Evolutionary conservation across 495 filamentous ascomycete species (phyloP), one percentile per base, ranked within the genome.

Genomic region (Cercophora newfieldiana): DNA sequence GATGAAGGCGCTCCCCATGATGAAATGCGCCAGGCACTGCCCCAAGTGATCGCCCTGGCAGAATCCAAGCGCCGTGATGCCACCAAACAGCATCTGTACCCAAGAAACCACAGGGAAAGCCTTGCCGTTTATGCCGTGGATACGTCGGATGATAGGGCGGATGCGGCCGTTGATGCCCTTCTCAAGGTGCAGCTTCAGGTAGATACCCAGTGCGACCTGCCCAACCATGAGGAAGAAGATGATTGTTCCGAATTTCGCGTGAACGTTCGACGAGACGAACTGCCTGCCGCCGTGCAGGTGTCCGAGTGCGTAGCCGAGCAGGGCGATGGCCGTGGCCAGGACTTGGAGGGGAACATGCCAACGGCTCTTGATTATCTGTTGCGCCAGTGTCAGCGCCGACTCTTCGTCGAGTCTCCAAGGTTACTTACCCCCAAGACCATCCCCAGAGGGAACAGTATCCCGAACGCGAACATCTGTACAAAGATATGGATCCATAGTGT

Each of bases 1-100:
- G 67, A 99, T 96, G 76, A 99, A 98, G 1, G 94, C 94, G 65
- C 89, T 90, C 21, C 95, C 95, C 96, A 99, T 98, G 74, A 98
- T 98, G 73, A 98, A 98, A 77, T 99, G 95, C 30, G 95, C 96
- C 28, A 92, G 78, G 78, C 95, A 99, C 79, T 99, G 96, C 6
- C 94, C 94, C 19, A 92, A 71, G 74, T 98, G 95, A 58, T 98
- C 95, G 25, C 82, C 93, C 59, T 89, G 89, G 75, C 95, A 99
- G 80, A 96, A 98, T n/a, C 95, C 95, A 64, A 97, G 79, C 49
- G 91, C 85, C 0, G 94, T 92, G 70, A 99, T 97, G 8, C 95
- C 96, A 29, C 95, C 95, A 76, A 99, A 96, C 7, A 99, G 74
- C 90, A 99, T 97, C 80, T 99, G 96, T 8, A 90, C 86, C 95